Conservation (phyloP, 73 alveolate genomes). For the Uronychia binucleata region DNA sequence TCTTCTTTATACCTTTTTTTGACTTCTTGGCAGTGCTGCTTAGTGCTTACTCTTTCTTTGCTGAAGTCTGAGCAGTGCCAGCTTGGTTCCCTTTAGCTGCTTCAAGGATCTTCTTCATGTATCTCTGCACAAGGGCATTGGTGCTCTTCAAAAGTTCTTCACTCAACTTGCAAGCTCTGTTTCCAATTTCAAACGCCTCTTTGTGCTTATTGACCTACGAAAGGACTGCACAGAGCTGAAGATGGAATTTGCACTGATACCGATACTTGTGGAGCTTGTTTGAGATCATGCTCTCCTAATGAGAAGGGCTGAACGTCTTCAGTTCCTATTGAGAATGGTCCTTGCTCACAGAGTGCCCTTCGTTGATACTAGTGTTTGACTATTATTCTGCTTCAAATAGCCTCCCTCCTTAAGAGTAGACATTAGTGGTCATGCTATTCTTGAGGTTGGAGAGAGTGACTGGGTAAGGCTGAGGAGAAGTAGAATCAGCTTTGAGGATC, state of each 20-base stretch:
- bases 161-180: constrained; percentile 1
- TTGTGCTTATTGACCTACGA: constrained; percentile 35
- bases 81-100: not conserved
- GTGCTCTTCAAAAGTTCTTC: not conserved
- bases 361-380: not conserved
- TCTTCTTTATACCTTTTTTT: not conserved
- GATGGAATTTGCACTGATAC: constrained; percentile 54
- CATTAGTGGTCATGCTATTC: not conserved
- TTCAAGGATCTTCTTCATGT: not conserved
- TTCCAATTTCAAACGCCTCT: constrained; percentile 30
- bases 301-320: not conserved
- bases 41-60: not conserved
- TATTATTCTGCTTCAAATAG: not conserved
- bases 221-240: constrained; percentile 51
- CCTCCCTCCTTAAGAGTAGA: not conserved
- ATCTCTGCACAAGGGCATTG: not conserved
- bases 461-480: not conserved
- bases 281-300: not conserved
- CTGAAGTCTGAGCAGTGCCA: not conserved
- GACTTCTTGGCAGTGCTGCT: not conserved
- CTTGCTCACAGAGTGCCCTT: not conserved
- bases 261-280: constrained; percentile 45
- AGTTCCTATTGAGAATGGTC: not conserved
- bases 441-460: not conserved
- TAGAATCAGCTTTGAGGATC: not conserved